Evolutionary conservation across 768 basidiomycete species (phyloP).

Genomic region (Cantharellus anzutake): DNA sequence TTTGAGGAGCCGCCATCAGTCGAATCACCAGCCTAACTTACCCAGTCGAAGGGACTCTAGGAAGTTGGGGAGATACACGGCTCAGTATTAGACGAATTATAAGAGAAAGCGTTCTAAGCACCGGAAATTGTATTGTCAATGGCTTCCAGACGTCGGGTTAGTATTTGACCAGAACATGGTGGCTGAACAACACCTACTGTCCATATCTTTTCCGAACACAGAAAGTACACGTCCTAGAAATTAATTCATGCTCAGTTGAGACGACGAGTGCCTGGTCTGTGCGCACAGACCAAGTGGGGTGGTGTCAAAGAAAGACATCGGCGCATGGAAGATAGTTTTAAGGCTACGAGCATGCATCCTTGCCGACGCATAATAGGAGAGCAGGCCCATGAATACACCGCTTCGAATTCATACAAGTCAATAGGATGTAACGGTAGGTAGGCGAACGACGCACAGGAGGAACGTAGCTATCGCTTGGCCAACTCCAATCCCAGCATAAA

Average conservation of each 20-base stretch:
- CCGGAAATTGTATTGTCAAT: conserved; percentile 43
- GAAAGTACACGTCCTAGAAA: conserved; percentile 41
- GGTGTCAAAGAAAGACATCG: conserved; percentile 63
- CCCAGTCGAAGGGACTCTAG: conserved; percentile 38
- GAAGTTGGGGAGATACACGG: conserved; percentile 17
- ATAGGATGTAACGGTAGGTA: neutral
- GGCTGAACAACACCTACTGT: conserved; percentile 22
- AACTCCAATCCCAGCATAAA: conserved; percentile 45
- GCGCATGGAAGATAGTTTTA: conserved; percentile 41
- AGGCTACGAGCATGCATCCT: conserved; percentile 42
- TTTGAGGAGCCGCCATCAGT: neutral
- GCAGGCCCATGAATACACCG: neutral
- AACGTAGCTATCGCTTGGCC: conserved; percentile 40
- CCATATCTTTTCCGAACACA: conserved; percentile 48
- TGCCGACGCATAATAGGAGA: conserved; percentile 25
- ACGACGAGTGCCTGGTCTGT: neutral
- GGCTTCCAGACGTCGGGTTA: conserved; percentile 16
- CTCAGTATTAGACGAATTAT: neutral
- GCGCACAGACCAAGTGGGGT: conserved; percentile 21
- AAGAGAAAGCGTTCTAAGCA: conserved; percentile 13
- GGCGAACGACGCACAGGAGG: conserved; percentile 23
- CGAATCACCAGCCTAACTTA: conserved; percentile 17
- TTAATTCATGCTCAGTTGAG: conserved; percentile 15
- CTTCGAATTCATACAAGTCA: neutral
- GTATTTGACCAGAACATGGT: neutral